Evolutionary conservation across 352 stramenopile genomes (phyloP), one percentile per base, ranked within the genome.

Genomic region (Phytopythium delawarense): DNA sequence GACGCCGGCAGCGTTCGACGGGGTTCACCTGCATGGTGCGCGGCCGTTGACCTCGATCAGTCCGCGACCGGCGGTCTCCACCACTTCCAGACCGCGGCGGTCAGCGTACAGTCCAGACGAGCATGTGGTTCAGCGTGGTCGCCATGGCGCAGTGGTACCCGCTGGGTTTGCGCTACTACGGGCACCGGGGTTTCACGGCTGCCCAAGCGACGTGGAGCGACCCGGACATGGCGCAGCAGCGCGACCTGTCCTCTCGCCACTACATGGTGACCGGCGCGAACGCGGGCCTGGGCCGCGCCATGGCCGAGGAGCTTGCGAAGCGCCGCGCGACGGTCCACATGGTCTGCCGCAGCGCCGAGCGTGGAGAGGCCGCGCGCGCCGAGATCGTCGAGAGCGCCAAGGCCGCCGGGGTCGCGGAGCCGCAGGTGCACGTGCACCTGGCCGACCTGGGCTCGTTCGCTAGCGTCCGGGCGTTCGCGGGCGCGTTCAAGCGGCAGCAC

Each of bases 251-350:
- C 28, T 52, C 64, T 28, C 77, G 76, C 57, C 73, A 82, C 69
- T 80, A 70, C 61, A 65, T 82, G 7, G 74, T 85, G 52, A 85
- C 76, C 6, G 76, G 76, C 18, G 76, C 76, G 40, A 85, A 85
- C 65, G 64, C 69, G 44, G 76, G 74, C 0, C 58, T 82, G 7
- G 73, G 76, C 30, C 78, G 67, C 18, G 69, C 76, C 6, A 71
- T 79, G 39, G 71, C 74, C 49, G 65, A 75, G 50, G 64, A 75
- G 58, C 70, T 82, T 12, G 69, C 67, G 12, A 74, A 72, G 56
- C 71, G 71, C 46, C 66, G 56, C 44, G 74, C 66, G 7, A 70
- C 59, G 2, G 74, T 85, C 55, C 71, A 85, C 61, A 79, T 85
- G 73, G 66, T 85, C 6, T 85, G 74, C 59, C 76, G 74, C 40